These are phyloP conservation scores for Phoenix roebelenii DNA, from an alignment of 176 grass and related monocot genomes.

Conservation along the genomic window DNA sequence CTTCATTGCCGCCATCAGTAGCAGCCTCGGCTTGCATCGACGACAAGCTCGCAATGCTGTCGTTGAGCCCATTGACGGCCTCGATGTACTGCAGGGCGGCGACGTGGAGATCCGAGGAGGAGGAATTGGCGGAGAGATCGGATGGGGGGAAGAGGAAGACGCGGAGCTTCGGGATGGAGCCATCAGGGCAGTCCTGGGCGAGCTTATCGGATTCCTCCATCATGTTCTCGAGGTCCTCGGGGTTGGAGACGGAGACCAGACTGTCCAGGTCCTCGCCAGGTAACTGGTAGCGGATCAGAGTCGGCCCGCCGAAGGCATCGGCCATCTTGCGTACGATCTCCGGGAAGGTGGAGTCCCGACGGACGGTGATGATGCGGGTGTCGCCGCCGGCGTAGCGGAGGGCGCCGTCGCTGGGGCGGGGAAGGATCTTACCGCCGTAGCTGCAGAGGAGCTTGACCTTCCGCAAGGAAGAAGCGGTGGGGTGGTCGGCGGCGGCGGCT, in stretches of 20 bases:
- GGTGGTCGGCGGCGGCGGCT: not conserved
- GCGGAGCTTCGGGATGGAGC: slow-evolving; percentile 54
- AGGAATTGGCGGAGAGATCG: slow-evolving; percentile 15
- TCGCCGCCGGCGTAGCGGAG: slow-evolving; percentile 89
- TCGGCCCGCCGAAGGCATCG: slow-evolving; percentile 52
- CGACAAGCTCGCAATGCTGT: slow-evolving; percentile 42
- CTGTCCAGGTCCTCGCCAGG: slow-evolving; percentile 86
- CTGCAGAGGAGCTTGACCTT: slow-evolving; percentile 80
- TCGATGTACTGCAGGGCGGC: slow-evolving; percentile 5
- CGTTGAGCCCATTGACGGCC: too few species aligned
- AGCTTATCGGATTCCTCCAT: slow-evolving; percentile 92
- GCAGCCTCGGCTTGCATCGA: slow-evolving; percentile 30
- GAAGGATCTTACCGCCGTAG: slow-evolving; percentile 78
- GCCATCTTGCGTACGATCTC: slow-evolving; percentile 38
- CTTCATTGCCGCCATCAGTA: slow-evolving; percentile 5
- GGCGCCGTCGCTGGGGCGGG: slow-evolving; percentile 74
- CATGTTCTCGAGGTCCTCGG: slow-evolving; percentile 99
- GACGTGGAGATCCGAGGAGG: slow-evolving; percentile 8
- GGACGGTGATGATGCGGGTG: slow-evolving; percentile 84
- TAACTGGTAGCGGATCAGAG: slow-evolving; percentile 76
- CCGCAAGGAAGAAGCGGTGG: slow-evolving; percentile 17
- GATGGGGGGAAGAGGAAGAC: slow-evolving; percentile 75
- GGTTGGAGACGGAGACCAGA: slow-evolving; percentile 85
- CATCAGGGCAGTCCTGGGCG: not conserved
- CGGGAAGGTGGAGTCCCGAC: slow-evolving; percentile 39